These are phyloP conservation scores for Garcia nutans DNA, from an alignment of 345 rosid species.

Conservation along the genomic window DNA sequence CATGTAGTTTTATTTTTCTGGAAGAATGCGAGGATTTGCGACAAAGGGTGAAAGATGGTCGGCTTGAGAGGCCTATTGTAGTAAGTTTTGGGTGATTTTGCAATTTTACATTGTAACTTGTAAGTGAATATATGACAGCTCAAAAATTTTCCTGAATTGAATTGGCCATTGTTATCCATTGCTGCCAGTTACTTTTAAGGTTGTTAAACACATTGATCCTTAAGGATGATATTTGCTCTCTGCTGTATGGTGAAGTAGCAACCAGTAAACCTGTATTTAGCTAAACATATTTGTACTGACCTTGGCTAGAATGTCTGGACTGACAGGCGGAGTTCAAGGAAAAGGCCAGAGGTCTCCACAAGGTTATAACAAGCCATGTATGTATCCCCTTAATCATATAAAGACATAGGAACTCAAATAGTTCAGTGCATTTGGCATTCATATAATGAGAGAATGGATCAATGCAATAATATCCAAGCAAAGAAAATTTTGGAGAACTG, in stretches of 20 bases:
- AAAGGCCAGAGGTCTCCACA: conserved; percentile 51
- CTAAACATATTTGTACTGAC: background rate
- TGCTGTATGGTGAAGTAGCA: background rate
- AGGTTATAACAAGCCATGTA: conserved; percentile 49
- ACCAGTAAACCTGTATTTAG: background rate
- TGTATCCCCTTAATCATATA: conserved; percentile 10
- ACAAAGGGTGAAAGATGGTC: conserved; percentile 17
- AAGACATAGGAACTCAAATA: background rate
- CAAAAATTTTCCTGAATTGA: too few species aligned
- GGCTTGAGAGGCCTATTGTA: conserved; percentile 12
- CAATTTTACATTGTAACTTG: background rate
- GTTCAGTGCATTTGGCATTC: background rate
- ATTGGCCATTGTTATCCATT: too few species aligned
- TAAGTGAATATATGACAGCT: background rate
- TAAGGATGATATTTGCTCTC: background rate
- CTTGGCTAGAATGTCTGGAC: conserved; percentile 18
- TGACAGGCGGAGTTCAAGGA: conserved; percentile 48
- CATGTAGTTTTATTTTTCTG: conserved; percentile 28
- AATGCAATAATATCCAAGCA: background rate
- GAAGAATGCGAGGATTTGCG: conserved; percentile 56
- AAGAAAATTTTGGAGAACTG: background rate
- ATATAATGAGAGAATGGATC: background rate
- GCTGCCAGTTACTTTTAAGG: too few species aligned
- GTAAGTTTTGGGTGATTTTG: conserved; percentile 31
- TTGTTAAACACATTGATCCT: too few species aligned